Evolutionary conservation across 2,329 filamentous ascomycete species (phyloP), one percentile per base, ranked within the genome.

Genomic region (Stylonectria norvegica): DNA sequence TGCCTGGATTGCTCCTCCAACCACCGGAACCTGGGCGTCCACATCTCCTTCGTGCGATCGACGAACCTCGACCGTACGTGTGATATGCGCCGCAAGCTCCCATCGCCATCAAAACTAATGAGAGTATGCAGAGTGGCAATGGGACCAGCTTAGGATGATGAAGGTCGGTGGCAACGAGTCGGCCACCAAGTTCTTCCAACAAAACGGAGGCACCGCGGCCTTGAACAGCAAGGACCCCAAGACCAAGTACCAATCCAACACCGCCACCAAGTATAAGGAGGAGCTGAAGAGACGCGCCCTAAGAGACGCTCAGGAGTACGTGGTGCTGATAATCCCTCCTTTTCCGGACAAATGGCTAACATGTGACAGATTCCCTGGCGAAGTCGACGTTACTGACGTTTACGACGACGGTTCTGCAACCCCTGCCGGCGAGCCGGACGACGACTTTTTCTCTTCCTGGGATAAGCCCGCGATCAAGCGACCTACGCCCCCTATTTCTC

Each of bases 391-490:
- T 51, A 86, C 82, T 42, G 93, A 97, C 57, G 72, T 78, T 20
- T 73, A 76, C 48, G 77, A 81, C 17, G 83, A 88, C 45, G 83
- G 79, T 51, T 73, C 80, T 25, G 80, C 76, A 51, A 94, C 89
- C 9, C 87, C 90, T n/a, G 78, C 85, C 32, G 85, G 82, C 52
- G 89, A 95, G 53, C 75, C 79, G 16, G 90, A 96, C 55, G 90
- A 96, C 59, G 93, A 97, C 64, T 98, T 98, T 75, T 98, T 98
- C 70, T 95, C 91, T 8, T 96, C 89, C 1, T 98, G 91, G 93
- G 93, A 97, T 61, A 96, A 97, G 71, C 93, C 93, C 16, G 80
- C 89, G 4, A 94, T 98, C 69, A 98, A 97, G 76, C 83, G 89
- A 56, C 91, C 91, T 23, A 96, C 89, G 50, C 95, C 95, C 52